Evolutionary conservation across 1,139 yeast species (phyloP), one percentile per base, ranked within the genome.

Genomic region (Candida mesenterica): DNA sequence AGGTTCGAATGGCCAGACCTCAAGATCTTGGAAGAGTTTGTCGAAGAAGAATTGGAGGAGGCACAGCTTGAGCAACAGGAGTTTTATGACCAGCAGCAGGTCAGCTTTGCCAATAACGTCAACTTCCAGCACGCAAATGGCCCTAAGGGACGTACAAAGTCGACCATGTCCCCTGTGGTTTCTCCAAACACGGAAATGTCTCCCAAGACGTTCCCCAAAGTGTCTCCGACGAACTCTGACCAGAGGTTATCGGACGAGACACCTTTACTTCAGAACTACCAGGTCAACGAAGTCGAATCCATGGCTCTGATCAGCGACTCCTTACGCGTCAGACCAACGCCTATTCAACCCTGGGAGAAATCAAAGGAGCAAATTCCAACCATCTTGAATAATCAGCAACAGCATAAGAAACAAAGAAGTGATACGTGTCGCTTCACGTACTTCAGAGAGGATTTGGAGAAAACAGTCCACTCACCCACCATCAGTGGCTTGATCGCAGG

Each of bases 391-490:
- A 49, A 41, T 36, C 45, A 42, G 16, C 46, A 27, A 23, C 37
- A 37, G 25, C 30, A 38, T 26, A 28, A 18, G 44, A 44, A 29
- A 30, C 30, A 38, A 69, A 61, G 55, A 30, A 55, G 58, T 2
- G 58, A 54, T 14, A 39, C 55, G n/a, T 65, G 66, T 40, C 49
- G 98, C 42, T 92, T 86, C 62, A 88, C 97, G 0, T 92, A 90
- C 54, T 92, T 92, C 59, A 71, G 97, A 45, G 96, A 90, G 47
- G 96, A 89, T 51, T 63, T 92, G 47, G 86, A 83, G 14, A 79
- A 88, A 12, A 92, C 98, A 0, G 79, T 92, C 12, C 97, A 92
- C 58, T 79, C 97, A 0, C 92, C 96, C 1, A 82, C 85, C 3
- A 79, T 92, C 24, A 82, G 95, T 10, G 97, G 97, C 0, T 65